Evolutionary conservation across 1,284 basidiomycete species (phyloP), one percentile per base, ranked within the genome.

Genomic region (Cutaneotrichosporon cutaneum): DNA sequence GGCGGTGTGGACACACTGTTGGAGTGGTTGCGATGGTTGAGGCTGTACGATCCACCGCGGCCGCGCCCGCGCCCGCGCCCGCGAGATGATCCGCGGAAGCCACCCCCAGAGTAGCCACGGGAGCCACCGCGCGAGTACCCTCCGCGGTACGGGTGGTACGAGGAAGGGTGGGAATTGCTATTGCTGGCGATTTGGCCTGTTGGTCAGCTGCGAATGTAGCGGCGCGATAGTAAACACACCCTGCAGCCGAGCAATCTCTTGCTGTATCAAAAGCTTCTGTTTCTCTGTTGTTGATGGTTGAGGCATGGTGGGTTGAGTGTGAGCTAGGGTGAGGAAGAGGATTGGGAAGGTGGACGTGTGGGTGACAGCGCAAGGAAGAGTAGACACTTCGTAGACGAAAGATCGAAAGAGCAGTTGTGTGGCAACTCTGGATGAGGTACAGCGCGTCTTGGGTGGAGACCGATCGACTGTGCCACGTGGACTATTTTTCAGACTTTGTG

Each of bases 211-310:
- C n/a, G n/a, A n/a, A n/a, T 24, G 13, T 30, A 39, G 18, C 48
- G 9, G 9, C 44, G 26, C 18, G 32, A 32, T 27, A 5, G 22
- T 11, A 22, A 9, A 11, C 51, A 26, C 11, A 54, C 52, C 52
- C 35, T 54, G 52, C 14, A 54, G 35, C 13, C 52, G 33, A 26
- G 79, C 79, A 27, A 80, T 80, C 59, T 80, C 77, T 33, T 74
- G 73, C 60, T 78, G 72, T 0, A 80, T 62, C 7, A 76, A 66
- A 6, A 73, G 56, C 58, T 77, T 78, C 48, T 77, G 75, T 57
- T 63, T 68, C 51, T 78, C 74, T n/a, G 70, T 60, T 16, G 67
- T 65, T 10, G 65, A 42, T 4, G 21, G 2, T 27, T 53, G 10
- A 13, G 61, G 64, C 64, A 66, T 66, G 27, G n/a, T 55, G 30